phyloP scores from a whole-genome alignment of 768 basidiomycete genomes.

The Xerocomellus chrysenteron region DNA sequence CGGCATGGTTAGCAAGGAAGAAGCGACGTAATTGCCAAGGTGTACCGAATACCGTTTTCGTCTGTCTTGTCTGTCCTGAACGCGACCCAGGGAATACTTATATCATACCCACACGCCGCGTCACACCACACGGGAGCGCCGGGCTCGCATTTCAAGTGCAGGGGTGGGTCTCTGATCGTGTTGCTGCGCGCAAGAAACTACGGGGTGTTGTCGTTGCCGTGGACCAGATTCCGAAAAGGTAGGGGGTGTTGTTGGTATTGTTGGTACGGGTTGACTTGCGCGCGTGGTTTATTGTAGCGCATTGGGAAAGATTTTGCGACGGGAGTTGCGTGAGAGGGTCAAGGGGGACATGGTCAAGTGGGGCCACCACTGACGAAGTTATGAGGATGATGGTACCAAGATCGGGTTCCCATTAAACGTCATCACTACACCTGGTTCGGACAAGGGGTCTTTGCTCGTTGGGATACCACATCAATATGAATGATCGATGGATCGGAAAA shows the following conservation, averaged over 20 bases:
- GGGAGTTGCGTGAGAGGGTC: conserved; percentile 68
- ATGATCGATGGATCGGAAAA: background rate
- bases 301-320: conserved; percentile 84
- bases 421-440: background rate
- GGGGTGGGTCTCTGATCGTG: conserved; percentile 66
- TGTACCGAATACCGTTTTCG: conserved; percentile 15
- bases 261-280: background rate
- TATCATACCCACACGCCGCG: conserved; percentile 35
- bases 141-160: conserved; percentile 51
- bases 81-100: conserved; percentile 49
- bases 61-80: background rate
- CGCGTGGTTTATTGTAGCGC: conserved; percentile 44
- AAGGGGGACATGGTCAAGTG: conserved; percentile 39
- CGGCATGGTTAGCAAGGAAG: conserved; percentile 60
- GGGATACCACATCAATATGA: background rate
- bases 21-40: conserved; percentile 84
- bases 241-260: background rate
- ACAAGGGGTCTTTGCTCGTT: no score
- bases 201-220: conserved; percentile 70
- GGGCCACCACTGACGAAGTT: conserved; percentile 13
- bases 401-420: no score
- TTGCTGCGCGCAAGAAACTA: conserved; percentile 75
- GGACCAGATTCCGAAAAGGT: conserved; percentile 41
- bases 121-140: conserved; percentile 17
- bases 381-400: background rate